phyloP scores from a whole-genome alignment of 2,329 filamentous ascomycete species.

The Aspergillus puulaauensis region DNA sequence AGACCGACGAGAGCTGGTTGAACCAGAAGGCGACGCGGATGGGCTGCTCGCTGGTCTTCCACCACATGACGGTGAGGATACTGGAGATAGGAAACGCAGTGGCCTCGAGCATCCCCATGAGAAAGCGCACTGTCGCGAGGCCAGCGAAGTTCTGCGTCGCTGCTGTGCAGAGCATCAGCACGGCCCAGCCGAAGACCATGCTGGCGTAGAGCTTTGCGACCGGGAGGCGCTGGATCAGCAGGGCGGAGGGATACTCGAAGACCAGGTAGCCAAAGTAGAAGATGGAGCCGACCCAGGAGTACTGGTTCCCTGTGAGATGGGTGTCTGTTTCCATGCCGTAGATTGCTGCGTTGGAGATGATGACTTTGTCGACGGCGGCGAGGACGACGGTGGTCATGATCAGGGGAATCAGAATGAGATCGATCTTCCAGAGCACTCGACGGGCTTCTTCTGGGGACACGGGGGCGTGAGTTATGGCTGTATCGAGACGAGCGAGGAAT shows the following conservation, averaged over 20 bases:
- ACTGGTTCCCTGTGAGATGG: neutral
- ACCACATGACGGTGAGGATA: slow-evolving; percentile 6
- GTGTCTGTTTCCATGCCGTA: slow-evolving; percentile 2
- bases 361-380: slow-evolving; percentile 4
- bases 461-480: neutral
- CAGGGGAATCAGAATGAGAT: slow-evolving; percentile 5
- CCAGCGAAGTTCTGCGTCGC: slow-evolving; percentile 5
- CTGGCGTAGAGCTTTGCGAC: neutral
- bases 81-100: neutral
- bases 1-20: neutral
- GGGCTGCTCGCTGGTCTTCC: neutral
- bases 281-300: slow-evolving; percentile 7
- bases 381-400: slow-evolving; percentile 2
- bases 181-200: slow-evolving; percentile 1
- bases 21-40: slow-evolving; percentile 4
- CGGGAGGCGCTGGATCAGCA: neutral
- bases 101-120: slow-evolving; percentile 8
- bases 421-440: slow-evolving; percentile 7
- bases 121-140: neutral
- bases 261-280: slow-evolving; percentile 4
- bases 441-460: neutral
- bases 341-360: slow-evolving; percentile 4
- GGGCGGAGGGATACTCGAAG: neutral
- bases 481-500: slow-evolving; percentile 1
- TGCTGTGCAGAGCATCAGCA: neutral